Evolutionary conservation across 768 basidiomycete species (phyloP).

Genomic region (Trametes gibbosa): DNA sequence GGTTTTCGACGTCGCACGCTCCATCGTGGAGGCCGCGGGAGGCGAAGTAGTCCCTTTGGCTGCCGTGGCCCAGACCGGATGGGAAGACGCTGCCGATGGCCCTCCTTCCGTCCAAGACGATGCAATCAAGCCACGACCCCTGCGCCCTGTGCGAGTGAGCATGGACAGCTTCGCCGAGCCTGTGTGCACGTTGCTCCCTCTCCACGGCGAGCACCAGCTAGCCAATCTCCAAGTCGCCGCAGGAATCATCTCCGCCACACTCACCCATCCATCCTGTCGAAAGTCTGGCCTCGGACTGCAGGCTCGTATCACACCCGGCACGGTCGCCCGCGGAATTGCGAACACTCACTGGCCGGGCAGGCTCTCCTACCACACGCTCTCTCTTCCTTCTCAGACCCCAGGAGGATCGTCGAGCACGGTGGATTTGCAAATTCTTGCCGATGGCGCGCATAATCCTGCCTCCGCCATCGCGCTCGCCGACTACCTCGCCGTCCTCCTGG

Average conservation of each 20-base stretch:
- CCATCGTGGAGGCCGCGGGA: constrained; percentile 40
- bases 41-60: constrained; percentile 34
- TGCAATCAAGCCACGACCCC: constrained; percentile 29
- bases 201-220: constrained; percentile 82
- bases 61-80: constrained; percentile 35
- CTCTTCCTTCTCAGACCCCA: constrained; percentile 19
- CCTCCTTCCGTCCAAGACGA: constrained; percentile 21
- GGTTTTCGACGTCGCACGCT: constrained; percentile 45
- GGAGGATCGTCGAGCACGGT: background rate
- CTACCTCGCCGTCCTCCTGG: constrained; percentile 53
- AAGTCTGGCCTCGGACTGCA: constrained; percentile 37
- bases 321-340: constrained; percentile 57
- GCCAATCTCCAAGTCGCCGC: constrained; percentile 77
- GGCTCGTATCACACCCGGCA: constrained; percentile 43
- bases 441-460: constrained; percentile 92
- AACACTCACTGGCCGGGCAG: constrained; percentile 77
- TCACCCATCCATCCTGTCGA: constrained; percentile 50
- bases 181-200: constrained; percentile 52
- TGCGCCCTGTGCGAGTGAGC: constrained; percentile 42
- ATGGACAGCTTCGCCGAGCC: constrained; percentile 44
- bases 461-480: constrained; percentile 64
- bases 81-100: constrained; percentile 38
- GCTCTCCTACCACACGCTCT: constrained; percentile 62
- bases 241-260: constrained; percentile 71
- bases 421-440: constrained; percentile 58